Conservation (phyloP, 2,329 filamentous ascomycete species). For the Curvularia sp. region DNA sequence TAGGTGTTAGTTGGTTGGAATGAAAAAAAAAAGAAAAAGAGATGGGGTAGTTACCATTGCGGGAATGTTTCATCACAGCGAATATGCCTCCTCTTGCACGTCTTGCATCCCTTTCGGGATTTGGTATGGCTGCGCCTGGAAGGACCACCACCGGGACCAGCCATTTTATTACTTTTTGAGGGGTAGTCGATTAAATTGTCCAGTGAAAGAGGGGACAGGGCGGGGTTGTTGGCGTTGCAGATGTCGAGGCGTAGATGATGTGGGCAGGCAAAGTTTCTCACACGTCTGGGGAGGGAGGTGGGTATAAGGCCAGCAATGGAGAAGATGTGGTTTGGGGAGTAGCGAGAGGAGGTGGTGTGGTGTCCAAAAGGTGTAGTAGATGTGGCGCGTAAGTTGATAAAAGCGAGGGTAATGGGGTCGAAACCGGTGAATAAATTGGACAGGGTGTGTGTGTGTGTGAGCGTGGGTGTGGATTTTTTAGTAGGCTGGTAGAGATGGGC, state of each 20-base stretch:
- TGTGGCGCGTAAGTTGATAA: constrained; percentile 39
- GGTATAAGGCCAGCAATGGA: too few relatives aligned
- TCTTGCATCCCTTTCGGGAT: constrained; percentile 97
- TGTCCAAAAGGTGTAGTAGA: constrained; percentile 28
- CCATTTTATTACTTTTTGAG: constrained; percentile 65
- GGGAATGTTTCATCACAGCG: constrained; percentile 97
- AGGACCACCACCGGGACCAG: constrained; percentile 92
- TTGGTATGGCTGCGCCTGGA: constrained; percentile 94
- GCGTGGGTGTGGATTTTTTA: too few relatives aligned
- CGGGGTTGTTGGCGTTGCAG: constrained; percentile 29
- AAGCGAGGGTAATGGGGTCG: constrained; percentile 44
- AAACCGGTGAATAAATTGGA: constrained; percentile 44
- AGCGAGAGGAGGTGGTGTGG: background rate
- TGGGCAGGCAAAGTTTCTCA: background rate
- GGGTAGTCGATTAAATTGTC: constrained; percentile 20
- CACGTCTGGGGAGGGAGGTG: too few relatives aligned
- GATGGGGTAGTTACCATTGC: constrained; percentile 74
- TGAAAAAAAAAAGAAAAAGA: too few relatives aligned
- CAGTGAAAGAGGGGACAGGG: constrained; percentile 22
- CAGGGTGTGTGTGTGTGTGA: constrained; percentile 19
- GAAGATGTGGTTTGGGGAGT: background rate
- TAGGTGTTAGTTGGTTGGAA: constrained; percentile 27
- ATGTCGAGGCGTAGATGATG: constrained; percentile 47
- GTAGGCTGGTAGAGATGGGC: constrained; percentile 41
- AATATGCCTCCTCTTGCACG: constrained; percentile 97